Evolutionary conservation across 805 yeast genomes (phyloP).

Genomic region (Wickerhamiella australiensis): DNA sequence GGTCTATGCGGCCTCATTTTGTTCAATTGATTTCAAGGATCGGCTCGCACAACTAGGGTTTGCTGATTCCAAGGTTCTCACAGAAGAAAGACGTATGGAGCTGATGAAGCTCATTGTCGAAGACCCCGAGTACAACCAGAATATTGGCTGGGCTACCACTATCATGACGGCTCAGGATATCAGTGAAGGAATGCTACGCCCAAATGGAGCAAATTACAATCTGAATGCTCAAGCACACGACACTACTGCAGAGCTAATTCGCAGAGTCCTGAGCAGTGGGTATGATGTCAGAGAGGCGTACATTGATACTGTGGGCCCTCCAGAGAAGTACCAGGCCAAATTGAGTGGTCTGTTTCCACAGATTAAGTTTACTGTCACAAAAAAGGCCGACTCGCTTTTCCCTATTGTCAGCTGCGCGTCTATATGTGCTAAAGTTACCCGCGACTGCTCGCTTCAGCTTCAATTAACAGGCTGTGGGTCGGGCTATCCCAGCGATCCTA

Average conservation of each 20-base stretch:
- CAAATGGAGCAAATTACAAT: slow-evolving; percentile 46
- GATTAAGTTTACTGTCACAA: slow-evolving; percentile 66
- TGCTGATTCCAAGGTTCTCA: slow-evolving; percentile 84
- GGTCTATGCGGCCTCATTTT: slow-evolving; percentile 88
- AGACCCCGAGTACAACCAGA: slow-evolving; percentile 34
- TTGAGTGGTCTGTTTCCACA: slow-evolving; percentile 56
- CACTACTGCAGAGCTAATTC: slow-evolving; percentile 71
- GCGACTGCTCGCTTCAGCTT: slow-evolving; percentile 50
- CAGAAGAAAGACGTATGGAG: slow-evolving; percentile 53
- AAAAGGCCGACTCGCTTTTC: slow-evolving; percentile 85
- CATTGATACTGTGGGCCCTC: slow-evolving; percentile 97
- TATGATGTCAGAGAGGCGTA: slow-evolving; percentile 59
- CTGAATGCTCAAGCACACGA: slow-evolving; percentile 95
- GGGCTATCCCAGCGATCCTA: slow-evolving; percentile 91
- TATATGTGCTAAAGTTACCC: slow-evolving; percentile 89
- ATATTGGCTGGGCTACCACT: slow-evolving; percentile 81
- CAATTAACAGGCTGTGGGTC: slow-evolving; percentile 52
- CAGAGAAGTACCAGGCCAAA: slow-evolving; percentile 67
- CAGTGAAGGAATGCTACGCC: slow-evolving; percentile 73
- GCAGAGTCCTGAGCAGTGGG: slow-evolving; percentile 47
- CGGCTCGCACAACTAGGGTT: slow-evolving; percentile 57
- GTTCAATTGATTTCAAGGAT: slow-evolving; percentile 41
- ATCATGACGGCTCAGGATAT: slow-evolving; percentile 81
- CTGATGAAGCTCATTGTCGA: slow-evolving; percentile 50
- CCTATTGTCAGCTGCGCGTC: slow-evolving; percentile 93